Base-by-base conservation (phyloP, 2,329 filamentous ascomycete genomes). In the Colletotrichum musae region DNA sequence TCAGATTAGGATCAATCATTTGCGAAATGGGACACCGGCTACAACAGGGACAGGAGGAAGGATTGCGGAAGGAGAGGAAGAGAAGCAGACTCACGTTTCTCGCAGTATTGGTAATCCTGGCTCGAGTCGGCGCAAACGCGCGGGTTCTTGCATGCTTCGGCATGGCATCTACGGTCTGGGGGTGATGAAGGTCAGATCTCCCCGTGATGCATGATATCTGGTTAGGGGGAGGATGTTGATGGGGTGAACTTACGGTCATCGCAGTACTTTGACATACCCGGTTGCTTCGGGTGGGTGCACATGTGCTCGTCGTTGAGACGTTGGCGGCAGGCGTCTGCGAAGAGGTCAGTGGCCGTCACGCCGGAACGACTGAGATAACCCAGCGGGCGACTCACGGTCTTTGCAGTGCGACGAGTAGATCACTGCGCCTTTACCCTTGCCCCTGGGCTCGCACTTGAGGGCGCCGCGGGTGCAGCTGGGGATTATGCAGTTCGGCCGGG, bases 311-410 rank as follows among this genome's bases (percentile, higher is more conserved):
- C 61, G 21, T 66, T 71, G 10, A 68, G 45, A 4, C 72, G 69
- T 26, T 71, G 67, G 3, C 71, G 72, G 32, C 71, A 73, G 45
- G 72, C 72, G 50, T 73, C 72, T 73, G 6, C 1, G 1, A 4
- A 4, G 5, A 15, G 10, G 58, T 64, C 28, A 71, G 51, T 1
- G 15, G 2, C 9, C 9, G 7, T 13, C 21, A 16, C 43, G 10
- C n/a, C 9, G n/a, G 5, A 18, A 7, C 4, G 6, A 13, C 13
- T 2, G 7, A 15, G 15, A 12, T 4, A 6, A 2, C 21, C 21
- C 21, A 4, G 26, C 45, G 3, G 13, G 26, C 2, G 2, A 52
- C 71, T 45, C 0, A 72, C 71, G 72, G 3, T 70, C 71, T 58
- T 71, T 72, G 66, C 72, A 73, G 48, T 72, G 68, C 5, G 68